Evolutionary conservation across 768 basidiomycete species (phyloP).

Genomic region (Mycena leptocephala): DNA sequence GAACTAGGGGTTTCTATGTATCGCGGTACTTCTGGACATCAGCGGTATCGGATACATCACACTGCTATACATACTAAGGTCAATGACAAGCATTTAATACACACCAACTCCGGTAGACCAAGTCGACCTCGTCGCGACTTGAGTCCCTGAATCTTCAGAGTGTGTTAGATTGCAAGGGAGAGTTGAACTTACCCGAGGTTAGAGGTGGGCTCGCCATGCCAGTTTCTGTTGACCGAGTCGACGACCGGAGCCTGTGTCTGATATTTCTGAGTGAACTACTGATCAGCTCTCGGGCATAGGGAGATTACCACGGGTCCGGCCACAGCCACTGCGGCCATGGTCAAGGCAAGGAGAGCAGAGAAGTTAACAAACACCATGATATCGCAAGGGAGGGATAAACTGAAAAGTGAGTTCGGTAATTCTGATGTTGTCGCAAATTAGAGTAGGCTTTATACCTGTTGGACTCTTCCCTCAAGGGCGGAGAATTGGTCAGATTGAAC

Average conservation of each 20-base stretch:
- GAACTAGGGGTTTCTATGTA: too few species aligned
- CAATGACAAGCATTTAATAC: too few species aligned
- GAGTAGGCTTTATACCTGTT: constrained; percentile 2
- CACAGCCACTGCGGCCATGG: constrained; percentile 1
- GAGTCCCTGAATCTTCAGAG: background rate
- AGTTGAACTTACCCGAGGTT: background rate
- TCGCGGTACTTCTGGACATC: too few species aligned
- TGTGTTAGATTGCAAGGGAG: background rate
- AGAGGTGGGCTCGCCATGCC: background rate
- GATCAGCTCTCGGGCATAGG: background rate
- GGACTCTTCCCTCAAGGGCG: background rate
- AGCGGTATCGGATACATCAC: too few species aligned
- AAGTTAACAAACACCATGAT: constrained; percentile 11
- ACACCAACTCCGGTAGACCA: background rate
- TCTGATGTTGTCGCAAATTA: background rate
- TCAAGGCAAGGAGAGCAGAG: constrained; percentile 1
- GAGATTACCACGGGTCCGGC: background rate
- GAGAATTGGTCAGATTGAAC: background rate
- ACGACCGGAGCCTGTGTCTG: background rate
- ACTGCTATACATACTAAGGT: too few species aligned
- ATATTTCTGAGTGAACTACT: background rate
- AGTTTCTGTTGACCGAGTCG: background rate
- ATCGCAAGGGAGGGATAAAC: background rate
- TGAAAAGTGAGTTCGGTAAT: constrained; percentile 3
- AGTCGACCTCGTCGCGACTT: background rate